Conservation (phyloP, 768 basidiomycete species). For the Lactarius deliciosus region DNA sequence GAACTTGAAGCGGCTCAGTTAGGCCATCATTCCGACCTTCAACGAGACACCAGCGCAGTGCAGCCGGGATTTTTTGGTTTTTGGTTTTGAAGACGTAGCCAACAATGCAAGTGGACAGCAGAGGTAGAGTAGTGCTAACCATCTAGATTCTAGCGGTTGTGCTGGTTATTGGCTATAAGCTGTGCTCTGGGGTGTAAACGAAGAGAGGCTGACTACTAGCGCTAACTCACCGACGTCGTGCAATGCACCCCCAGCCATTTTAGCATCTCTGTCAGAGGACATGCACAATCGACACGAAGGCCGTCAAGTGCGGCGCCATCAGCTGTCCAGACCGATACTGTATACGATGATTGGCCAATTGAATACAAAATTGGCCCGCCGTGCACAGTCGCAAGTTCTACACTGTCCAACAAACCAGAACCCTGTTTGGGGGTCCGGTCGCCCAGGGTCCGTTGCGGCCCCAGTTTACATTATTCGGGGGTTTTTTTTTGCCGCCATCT, state of each 20-base stretch:
- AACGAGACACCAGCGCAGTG: conserved; percentile 17
- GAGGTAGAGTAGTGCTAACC: background rate
- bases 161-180: background rate
- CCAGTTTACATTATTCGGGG: too few species aligned
- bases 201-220: background rate
- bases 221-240: background rate
- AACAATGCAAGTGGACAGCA: background rate
- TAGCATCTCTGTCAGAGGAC: background rate
- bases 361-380: too few species aligned
- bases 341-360: background rate
- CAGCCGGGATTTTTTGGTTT: background rate
- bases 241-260: too few species aligned
- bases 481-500: too few species aligned
- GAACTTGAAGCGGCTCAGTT: conserved; percentile 24
- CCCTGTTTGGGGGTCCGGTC: too few species aligned
- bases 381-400: background rate
- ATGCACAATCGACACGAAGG: background rate
- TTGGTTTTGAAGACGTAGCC: too few species aligned
- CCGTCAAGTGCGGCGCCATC: background rate
- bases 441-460: too few species aligned
- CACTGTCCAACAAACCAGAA: too few species aligned
- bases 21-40: conserved; percentile 24
- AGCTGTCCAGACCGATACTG: background rate
- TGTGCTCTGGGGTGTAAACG: background rate
- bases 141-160: background rate